Base-by-base conservation (phyloP, 495 filamentous ascomycete species). In the Penicillium cosmopolitanum region DNA sequence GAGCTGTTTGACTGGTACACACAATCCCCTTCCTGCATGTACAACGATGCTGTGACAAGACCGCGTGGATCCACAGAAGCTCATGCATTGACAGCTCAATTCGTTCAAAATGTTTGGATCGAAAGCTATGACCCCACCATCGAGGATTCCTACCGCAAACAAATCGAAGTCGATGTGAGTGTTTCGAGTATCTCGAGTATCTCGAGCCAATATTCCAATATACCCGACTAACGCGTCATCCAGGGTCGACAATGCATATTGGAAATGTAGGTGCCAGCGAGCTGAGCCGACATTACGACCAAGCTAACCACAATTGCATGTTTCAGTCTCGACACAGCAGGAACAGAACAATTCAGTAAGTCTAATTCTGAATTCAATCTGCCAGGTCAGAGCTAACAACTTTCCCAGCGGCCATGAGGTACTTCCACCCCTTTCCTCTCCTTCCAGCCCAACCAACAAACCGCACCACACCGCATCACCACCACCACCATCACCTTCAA, bases 21-120 rank as follows among this genome's bases (percentile, higher is more conserved):
- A 67, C 23, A 23, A 12, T 13, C 53, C 59, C 42, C 42, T 19
- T 35, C 10, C 35, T 21, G 10, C 13, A 8, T 47, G 25, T 21
- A 12, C 12, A n/a, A 21, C n/a, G 15, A 16, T 33, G 34, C 40
- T 52, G 28, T 50, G 38, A 23, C 15, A 4, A 33, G 13, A 57
- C 61, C 64, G 34, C 33, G 13, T 54, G 21, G 33, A 21, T 31
- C 38, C 21, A 43, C 56, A 43, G 15, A 64, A 61, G 61, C 60
- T 65, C 13, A 65, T 57, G 52, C 53, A 38, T 53, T 57, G 51
- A 48, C 76, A 97, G 95, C 95, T 62, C 95, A 98, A 84, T 98
- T 98, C 74, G 95, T 98, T 18, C 95, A 98, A 73, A 96, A 97
- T 81, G 91, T 97, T 47, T 98, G 96, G 92, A 97, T 98, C 70